Conservation (phyloP, 305 asterid genomes). For the Nicotiana rustica region DNA sequence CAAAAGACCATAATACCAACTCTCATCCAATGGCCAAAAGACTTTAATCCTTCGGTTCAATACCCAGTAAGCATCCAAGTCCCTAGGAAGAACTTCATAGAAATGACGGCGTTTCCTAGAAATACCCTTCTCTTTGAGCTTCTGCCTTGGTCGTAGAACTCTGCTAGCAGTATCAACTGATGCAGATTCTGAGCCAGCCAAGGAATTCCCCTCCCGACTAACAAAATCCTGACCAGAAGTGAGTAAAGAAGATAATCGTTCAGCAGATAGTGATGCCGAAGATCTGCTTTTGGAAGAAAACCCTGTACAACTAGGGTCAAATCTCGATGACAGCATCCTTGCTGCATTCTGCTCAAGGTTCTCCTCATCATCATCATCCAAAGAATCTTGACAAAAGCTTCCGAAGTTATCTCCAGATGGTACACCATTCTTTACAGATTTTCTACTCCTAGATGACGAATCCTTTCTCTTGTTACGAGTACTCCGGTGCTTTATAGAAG, state of each 20-base stretch:
- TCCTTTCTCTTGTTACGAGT: constrained; percentile 62
- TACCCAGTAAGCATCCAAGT: constrained; percentile 81
- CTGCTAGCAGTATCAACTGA: constrained; percentile 66
- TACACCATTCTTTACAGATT: constrained; percentile 56
- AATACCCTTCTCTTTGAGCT: constrained; percentile 60
- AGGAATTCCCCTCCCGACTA: constrained; percentile 53
- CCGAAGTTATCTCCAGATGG: constrained; percentile 59
- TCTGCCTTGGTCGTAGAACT: constrained; percentile 80
- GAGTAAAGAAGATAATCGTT: constrained; percentile 55
- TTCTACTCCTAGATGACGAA: constrained; percentile 44
- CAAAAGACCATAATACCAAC: constrained; percentile 94
- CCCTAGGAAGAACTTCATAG: constrained; percentile 70
- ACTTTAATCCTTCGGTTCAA: constrained; percentile 81
- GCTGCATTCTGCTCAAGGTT: constrained; percentile 99
- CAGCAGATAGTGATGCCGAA: constrained; percentile 55
- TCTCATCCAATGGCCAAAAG: constrained; percentile 95
- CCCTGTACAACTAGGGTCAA: constrained; percentile 97
- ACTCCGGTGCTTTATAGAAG: constrained; percentile 53
- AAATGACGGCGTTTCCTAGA: constrained; percentile 96
- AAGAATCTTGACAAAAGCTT: constrained; percentile 52
- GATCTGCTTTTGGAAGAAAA: constrained; percentile 64
- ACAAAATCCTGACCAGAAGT: constrained; percentile 61
- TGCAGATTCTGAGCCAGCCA: constrained; percentile 56
- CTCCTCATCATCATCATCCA: constrained; percentile 92
- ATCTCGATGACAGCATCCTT: constrained; percentile 97